Evolutionary conservation across 1,139 yeast species (phyloP).

Genomic region (Geotrichum fermentans): DNA sequence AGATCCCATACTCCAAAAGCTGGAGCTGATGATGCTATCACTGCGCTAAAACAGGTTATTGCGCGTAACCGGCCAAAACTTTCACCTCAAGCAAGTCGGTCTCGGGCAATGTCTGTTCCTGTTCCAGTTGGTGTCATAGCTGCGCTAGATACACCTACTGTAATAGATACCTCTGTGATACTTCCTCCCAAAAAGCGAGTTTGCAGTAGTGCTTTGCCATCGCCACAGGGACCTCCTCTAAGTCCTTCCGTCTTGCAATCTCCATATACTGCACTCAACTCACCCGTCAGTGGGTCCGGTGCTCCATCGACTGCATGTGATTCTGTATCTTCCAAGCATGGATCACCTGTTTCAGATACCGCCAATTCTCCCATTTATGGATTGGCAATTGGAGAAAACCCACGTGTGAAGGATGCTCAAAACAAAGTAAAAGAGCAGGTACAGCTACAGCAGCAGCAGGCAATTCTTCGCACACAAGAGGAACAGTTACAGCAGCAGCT

Average conservation of each 20-base stretch:
- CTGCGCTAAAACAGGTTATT: slow-evolving; percentile 17
- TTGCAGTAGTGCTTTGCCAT: slow-evolving; percentile 6
- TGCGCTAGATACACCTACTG: not conserved
- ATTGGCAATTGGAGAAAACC: not conserved
- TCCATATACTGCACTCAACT: slow-evolving; percentile 6
- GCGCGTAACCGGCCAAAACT: slow-evolving; percentile 6
- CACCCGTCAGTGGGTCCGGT: slow-evolving; percentile 2
- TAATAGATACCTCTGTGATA: not conserved
- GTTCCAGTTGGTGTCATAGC: slow-evolving; percentile 3
- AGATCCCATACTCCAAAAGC: slow-evolving; percentile 1
- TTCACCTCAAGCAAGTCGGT: slow-evolving; percentile 3
- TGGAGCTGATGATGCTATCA: slow-evolving; percentile 15
- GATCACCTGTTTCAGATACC: not conserved
- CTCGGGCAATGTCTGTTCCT: slow-evolving; percentile 13
- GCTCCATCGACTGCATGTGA: not conserved
- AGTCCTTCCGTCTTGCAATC: slow-evolving; percentile 9
- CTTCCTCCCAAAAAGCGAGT: slow-evolving; percentile 9
- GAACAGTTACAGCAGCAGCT: not conserved
- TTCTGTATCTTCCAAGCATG: not conserved
- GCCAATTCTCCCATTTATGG: slow-evolving; percentile 3
- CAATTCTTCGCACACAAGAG: too few species aligned
- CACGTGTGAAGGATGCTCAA: not conserved
- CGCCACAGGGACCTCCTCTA: slow-evolving; percentile 11
- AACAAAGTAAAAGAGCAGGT: not conserved
- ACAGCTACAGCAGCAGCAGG: not conserved